Evolutionary conservation across 208 protist genomes (phyloP).

Genomic region (Crithidia sp.): DNA sequence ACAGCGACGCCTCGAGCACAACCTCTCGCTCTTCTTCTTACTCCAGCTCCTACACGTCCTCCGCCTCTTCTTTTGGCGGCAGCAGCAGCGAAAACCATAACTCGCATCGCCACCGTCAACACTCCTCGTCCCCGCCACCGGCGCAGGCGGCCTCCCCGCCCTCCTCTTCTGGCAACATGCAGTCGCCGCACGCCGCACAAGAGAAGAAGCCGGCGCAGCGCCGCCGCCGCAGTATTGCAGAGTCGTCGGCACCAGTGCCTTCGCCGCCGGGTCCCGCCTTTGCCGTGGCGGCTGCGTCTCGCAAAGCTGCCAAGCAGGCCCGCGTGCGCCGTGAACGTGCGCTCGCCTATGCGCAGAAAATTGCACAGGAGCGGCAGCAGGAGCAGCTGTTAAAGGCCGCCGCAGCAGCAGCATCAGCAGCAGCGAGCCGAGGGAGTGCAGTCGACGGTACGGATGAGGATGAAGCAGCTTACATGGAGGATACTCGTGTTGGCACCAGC

Average conservation of each 20-base stretch:
- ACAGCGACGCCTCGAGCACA: neutral
- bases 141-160: too few relatives aligned
- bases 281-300: constrained; percentile 36
- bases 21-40: neutral
- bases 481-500: neutral
- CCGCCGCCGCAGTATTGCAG: too few relatives aligned
- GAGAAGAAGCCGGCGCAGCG: too few relatives aligned
- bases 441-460: neutral
- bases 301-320: constrained; percentile 42
- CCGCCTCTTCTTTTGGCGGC: neutral
- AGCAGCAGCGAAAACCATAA: too few relatives aligned
- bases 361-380: constrained; percentile 24
- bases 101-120: too few relatives aligned
- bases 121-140: too few relatives aligned
- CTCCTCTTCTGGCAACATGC: too few relatives aligned
- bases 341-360: constrained; percentile 55
- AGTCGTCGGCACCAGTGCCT: neutral
- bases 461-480: neutral
- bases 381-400: neutral
- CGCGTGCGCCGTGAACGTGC: constrained; percentile 60
- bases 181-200: too few relatives aligned
- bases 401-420: constrained; percentile 7
- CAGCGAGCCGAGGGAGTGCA: neutral
- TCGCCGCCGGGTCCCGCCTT: constrained; percentile 3
- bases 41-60: neutral